Evolutionary conservation across 139 green algal species (phyloP).

Genomic region (Microglena sp.): DNA sequence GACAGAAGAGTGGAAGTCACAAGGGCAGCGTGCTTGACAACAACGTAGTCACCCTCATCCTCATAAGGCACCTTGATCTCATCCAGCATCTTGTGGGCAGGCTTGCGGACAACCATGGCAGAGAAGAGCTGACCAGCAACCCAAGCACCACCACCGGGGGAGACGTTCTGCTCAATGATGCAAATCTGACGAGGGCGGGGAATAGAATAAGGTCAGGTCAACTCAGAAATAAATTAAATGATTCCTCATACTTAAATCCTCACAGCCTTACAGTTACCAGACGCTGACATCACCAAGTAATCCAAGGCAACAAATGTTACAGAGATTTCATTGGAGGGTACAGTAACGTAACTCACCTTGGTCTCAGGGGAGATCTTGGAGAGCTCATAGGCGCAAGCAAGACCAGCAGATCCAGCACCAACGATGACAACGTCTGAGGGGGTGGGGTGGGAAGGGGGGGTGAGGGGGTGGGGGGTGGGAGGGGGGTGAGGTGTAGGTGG

Average conservation of each 20-base stretch:
- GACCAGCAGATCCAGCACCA: slow-evolving; percentile 69
- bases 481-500: too few relatives aligned
- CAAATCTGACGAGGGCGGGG: slow-evolving; percentile 41
- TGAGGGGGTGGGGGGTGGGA: too few relatives aligned
- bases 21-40: slow-evolving; percentile 91
- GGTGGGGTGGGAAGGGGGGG: too few relatives aligned
- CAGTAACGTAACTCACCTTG: slow-evolving; percentile 44
- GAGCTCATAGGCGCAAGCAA: slow-evolving; percentile 91
- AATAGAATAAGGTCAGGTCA: background rate
- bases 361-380: slow-evolving; percentile 79
- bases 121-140: slow-evolving; percentile 93
- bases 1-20: slow-evolving; percentile 91
- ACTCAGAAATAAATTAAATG: too few relatives aligned
- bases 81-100: slow-evolving; percentile 81
- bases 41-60: slow-evolving; percentile 90
- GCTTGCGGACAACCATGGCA: slow-evolving; percentile 93
- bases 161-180: slow-evolving; percentile 80
- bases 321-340: background rate
- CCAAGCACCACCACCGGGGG: slow-evolving; percentile 81
- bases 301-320: background rate
- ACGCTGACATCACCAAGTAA: background rate
- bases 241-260: too few relatives aligned
- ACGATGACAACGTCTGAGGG: slow-evolving; percentile 64
- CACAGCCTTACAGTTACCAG: too few relatives aligned
- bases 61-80: slow-evolving; percentile 77